These are phyloP conservation scores for Colletotrichum sp. DNA, from an alignment of 2,329 filamentous ascomycete genomes.

Conservation along the genomic window DNA sequence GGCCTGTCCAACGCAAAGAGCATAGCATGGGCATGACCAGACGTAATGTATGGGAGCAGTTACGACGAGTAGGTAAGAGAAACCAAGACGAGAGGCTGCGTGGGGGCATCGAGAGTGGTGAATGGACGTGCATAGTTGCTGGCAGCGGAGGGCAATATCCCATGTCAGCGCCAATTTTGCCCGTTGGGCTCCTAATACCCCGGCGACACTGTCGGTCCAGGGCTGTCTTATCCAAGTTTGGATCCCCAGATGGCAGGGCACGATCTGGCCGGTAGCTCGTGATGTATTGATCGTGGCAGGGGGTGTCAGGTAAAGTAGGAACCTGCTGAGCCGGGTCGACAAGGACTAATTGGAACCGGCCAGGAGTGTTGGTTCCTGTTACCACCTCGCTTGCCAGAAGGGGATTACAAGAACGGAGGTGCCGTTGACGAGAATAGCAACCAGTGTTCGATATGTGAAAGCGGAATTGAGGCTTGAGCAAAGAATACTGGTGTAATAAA, in stretches of 20 bases:
- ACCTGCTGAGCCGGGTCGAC: not conserved
- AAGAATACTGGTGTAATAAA: not conserved
- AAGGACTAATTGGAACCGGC: not conserved
- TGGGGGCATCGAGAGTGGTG: constrained; percentile 2
- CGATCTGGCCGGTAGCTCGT: not conserved
- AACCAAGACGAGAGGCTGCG: not conserved
- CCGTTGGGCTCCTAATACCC: not conserved
- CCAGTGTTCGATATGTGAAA: not conserved
- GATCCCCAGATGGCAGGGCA: not conserved
- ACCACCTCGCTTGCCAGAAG: not conserved
- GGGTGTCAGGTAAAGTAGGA: not conserved
- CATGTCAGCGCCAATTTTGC: constrained; percentile 3
- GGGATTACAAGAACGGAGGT: not conserved
- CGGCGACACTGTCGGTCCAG: not conserved
- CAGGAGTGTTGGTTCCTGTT: not conserved
- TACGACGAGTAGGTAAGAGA: not conserved
- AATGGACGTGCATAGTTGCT: constrained; percentile 9
- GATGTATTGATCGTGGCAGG: not conserved
- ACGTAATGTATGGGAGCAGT: not conserved
- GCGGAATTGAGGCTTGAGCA: not conserved
- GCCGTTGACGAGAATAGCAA: not conserved
- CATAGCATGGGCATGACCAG: not conserved
- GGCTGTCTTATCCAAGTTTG: not conserved
- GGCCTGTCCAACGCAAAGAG: not conserved
- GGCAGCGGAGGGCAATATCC: constrained; percentile 5